Evolutionary conservation across 1,284 basidiomycete genomes (phyloP), one percentile per base, ranked within the genome.

Genomic region (Moniliophthora roreri): DNA sequence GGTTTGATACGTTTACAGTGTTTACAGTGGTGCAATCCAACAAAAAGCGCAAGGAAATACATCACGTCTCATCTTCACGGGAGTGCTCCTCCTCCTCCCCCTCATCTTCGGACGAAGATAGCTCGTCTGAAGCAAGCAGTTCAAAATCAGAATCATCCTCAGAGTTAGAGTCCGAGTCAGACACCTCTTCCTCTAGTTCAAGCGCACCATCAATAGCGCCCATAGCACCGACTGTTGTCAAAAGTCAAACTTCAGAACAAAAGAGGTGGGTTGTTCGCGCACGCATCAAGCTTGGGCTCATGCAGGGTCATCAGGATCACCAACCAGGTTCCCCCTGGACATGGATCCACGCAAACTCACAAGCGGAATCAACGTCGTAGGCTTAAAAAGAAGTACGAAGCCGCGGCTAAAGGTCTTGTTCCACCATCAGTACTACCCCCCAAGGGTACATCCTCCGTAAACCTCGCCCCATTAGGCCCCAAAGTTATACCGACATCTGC

Each of bases 321-420:
- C 9, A 10, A 8, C 16, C 39, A 54, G 47, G 76, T 85, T 15
- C 83, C 85, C 0, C 86, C 86, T 0, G 85, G 85, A 0, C 66
- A 76, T 35, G 89, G 88, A 5, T 90, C 85, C 65, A 65, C 77
- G 0, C 68, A 80, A n/a, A 91, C 89, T 0, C 83, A 79, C 9
- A 75, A 72, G 34, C 80, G 89, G 3, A 91, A 91, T 63, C 63
- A 76, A 24, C 82, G 89, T 34, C 74, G 86, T n/a, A 77, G 82
- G 45, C 62, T 77, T 13, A 82, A 80, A 58, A 73, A 72, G 10
- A 56, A 69, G 56, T 65, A 51, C 37, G 53, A 54, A n/a, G 41
- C 50, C 16, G 38, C 34, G 18, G n/a, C 44, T 10, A 28, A 23
- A 16, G 11, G 39, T 9, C 41, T 20, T 9, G 35, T 4, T 8